phyloP scores from a whole-genome alignment of 129 eudicot genomes.

The Flaveria sonorensis region DNA sequence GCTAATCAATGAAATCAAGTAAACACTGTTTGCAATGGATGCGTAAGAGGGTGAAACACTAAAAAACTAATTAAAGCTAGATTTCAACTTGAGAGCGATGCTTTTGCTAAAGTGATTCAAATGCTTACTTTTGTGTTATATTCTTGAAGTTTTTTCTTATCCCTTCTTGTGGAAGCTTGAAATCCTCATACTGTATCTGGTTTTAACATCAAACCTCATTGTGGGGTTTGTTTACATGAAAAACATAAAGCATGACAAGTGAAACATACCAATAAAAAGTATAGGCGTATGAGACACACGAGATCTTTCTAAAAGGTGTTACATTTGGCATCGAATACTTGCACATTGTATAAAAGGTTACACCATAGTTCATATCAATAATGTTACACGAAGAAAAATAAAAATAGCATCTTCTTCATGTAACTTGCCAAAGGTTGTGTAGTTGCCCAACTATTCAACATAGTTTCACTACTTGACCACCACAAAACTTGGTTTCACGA shows the following conservation, averaged over 20 bases:
- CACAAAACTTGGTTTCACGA: constrained; percentile 16
- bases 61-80: too few species aligned
- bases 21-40: too few species aligned
- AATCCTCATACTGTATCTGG: not conserved
- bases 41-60: too few species aligned
- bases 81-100: too few species aligned
- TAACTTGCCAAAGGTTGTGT: constrained; percentile 39
- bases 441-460: constrained; percentile 38
- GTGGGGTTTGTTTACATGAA: too few species aligned
- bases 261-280: not conserved
- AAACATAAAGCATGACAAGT: not conserved
- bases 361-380: not conserved
- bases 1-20: too few species aligned
- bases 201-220: not conserved
- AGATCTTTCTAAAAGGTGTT: not conserved
- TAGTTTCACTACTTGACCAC: constrained; percentile 27
- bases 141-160: too few species aligned
- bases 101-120: too few species aligned
- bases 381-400: constrained; percentile 5
- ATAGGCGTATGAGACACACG: too few species aligned
- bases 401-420: constrained; percentile 24
- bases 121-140: too few species aligned
- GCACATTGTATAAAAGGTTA: constrained; percentile 9
- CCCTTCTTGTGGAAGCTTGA: too few species aligned
- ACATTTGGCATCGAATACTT: not conserved